A percentile compares a stretch with the other conserved stretches of the same genome.
Conservation (phyloP, 257 asterid genomes). For the Hygrophila difformis region DNA sequence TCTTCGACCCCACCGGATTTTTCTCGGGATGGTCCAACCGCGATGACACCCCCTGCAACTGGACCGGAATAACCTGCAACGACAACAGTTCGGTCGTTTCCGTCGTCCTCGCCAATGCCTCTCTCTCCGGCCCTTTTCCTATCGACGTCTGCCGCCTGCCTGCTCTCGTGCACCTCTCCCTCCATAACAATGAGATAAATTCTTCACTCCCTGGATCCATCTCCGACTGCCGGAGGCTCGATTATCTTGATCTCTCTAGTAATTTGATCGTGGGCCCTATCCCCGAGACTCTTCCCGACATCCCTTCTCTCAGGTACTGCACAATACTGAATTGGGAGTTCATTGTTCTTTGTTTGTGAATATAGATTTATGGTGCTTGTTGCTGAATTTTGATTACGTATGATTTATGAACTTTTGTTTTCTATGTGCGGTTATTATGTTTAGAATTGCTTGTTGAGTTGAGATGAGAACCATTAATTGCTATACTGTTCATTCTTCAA, state of each 20-base stretch:
- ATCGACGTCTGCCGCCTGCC: slow-evolving; percentile 41
- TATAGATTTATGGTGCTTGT: no score
- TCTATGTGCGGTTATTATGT: no score
- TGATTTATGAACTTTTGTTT: no score
- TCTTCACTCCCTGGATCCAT: slow-evolving; percentile 44
- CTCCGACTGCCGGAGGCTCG: slow-evolving; percentile 46
- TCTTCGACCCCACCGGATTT: slow-evolving; percentile 36
- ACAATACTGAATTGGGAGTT: no score
- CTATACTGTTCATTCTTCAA: no score
- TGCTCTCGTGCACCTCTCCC: slow-evolving; percentile 34
- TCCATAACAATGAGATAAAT: slow-evolving; percentile 39
- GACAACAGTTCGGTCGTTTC: slow-evolving; percentile 29
- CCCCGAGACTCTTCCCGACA: slow-evolving; percentile 50
- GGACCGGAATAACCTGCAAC: slow-evolving; percentile 70
- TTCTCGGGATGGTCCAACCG: slow-evolving; percentile 46
- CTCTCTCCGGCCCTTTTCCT: slow-evolving; percentile 62
- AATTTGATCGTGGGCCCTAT: slow-evolving; percentile 51
- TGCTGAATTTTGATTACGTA: no score
- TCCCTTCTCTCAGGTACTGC: slow-evolving; percentile 70
- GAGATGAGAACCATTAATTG: no score
- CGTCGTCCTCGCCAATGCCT: slow-evolving; percentile 29
- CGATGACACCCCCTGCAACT: slow-evolving; percentile 67
- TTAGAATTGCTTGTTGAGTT: no score
- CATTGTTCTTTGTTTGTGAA: no score
- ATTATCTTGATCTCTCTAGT: slow-evolving; percentile 52